phyloP scores from a whole-genome alignment of 352 stramenopile species.

The Globisporangium orthogonon region DNA sequence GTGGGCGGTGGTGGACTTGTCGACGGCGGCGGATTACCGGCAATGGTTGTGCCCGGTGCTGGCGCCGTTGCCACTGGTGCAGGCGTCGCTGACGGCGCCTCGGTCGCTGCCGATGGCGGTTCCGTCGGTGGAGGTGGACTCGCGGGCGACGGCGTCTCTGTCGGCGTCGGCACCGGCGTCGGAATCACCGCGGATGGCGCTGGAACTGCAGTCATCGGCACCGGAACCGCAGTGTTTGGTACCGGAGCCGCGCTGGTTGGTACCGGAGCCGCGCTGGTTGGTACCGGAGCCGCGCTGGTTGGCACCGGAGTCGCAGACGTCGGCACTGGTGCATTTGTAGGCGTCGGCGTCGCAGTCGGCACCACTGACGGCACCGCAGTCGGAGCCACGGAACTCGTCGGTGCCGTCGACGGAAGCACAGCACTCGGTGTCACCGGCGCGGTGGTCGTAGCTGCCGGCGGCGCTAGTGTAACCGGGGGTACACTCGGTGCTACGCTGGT shows the following conservation, averaged over 20 bases:
- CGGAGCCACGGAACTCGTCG: not conserved
- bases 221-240: not conserved
- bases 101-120: constrained; percentile 5
- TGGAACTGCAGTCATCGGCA: too few species aligned
- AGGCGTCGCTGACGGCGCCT: constrained; percentile 6
- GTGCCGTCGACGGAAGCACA: too few species aligned
- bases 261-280: not conserved
- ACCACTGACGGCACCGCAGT: not conserved
- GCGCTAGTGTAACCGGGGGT: not conserved
- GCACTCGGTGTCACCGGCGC: not conserved
- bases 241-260: not conserved
- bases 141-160: constrained; percentile 5
- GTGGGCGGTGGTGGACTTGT: not conserved
- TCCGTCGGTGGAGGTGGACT: constrained; percentile 7
- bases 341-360: constrained; percentile 2
- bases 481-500: not conserved
- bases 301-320: not conserved
- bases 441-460: not conserved
- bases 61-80: constrained; percentile 3
- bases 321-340: not conserved
- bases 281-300: too few species aligned
- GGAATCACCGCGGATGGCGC: too few species aligned
- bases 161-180: constrained; percentile 3
- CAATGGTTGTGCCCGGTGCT: not conserved
- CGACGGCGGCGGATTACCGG: too few species aligned